Percentiles rank a stretch among this genome's conserved stretches.
Evolutionary conservation across 179 eudicot species (phyloP).

Genomic region (Silene coronaria): DNA sequence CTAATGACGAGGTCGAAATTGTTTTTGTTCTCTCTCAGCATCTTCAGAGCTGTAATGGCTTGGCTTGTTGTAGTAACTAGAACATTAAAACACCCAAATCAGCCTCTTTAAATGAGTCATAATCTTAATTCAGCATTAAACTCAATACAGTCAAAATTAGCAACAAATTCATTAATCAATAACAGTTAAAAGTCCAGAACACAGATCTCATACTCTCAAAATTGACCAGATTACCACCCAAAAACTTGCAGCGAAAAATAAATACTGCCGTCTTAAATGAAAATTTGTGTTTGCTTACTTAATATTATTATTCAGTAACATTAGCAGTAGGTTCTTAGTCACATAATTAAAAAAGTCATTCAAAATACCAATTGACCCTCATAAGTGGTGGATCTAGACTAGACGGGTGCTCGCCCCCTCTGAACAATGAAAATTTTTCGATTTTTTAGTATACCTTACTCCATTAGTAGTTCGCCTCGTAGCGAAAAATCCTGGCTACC

Average conservation of each 20-base stretch:
- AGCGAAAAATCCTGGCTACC: not conserved
- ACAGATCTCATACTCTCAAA: slow-evolving; percentile 18
- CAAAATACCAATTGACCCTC: not conserved
- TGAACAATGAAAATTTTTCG: too few relatives aligned
- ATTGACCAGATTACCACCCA: not conserved
- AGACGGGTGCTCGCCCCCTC: too few relatives aligned
- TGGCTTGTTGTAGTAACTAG: slow-evolving; percentile 72
- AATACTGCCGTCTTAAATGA: too few relatives aligned
- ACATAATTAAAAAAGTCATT: not conserved
- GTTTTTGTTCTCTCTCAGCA: slow-evolving; percentile 68
- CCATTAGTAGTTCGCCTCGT: too few relatives aligned
- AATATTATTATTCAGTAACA: not conserved
- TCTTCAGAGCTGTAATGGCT: slow-evolving; percentile 51
- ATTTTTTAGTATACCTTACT: too few relatives aligned
- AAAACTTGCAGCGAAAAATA: too few relatives aligned
- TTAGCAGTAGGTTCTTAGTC: not conserved
- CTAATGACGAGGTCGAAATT: slow-evolving; percentile 67
- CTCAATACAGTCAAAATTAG: slow-evolving; percentile 4
- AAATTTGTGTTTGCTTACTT: too few relatives aligned
- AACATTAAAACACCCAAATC: slow-evolving; percentile 11
- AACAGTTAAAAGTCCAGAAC: slow-evolving; percentile 3
- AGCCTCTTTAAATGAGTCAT: not conserved
- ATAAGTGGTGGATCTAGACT: too few relatives aligned
- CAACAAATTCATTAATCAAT: not conserved
- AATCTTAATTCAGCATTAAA: slow-evolving; percentile 2